phyloP scores from a whole-genome alignment of 305 asterid species.

The Fraxinus latifolia region DNA sequence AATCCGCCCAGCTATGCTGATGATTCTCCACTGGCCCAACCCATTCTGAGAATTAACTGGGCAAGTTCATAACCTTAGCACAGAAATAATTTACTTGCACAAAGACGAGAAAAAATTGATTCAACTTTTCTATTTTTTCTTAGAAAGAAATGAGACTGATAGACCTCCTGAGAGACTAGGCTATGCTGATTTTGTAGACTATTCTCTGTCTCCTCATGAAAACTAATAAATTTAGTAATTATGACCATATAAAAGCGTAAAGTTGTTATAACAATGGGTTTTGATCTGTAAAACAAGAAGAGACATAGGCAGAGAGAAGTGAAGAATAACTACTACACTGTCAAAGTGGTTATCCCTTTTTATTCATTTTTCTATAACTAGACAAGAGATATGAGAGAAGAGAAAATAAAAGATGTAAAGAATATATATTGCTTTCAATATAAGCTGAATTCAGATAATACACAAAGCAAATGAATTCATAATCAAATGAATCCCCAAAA shows the following conservation, averaged over 20 bases:
- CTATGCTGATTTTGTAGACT: background rate
- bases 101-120: background rate
- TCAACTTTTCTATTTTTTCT: background rate
- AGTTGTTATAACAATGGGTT: background rate
- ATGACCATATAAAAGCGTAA: conserved; percentile 3
- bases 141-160: background rate
- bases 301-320: background rate
- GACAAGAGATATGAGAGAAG: conserved; percentile 3
- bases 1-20: background rate
- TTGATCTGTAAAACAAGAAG: background rate
- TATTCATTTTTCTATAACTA: background rate
- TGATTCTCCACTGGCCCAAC: background rate
- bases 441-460: background rate
- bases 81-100: background rate
- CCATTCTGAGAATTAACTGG: background rate
- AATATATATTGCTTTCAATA: background rate
- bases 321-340: background rate
- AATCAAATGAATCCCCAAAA: background rate
- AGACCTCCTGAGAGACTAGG: background rate
- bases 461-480: background rate
- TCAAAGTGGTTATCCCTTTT: background rate
- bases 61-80: background rate
- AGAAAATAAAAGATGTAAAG: conserved; percentile 7
- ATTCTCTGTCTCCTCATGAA: background rate
- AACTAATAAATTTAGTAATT: conserved; percentile 9